These are phyloP conservation scores for Volvox africanus DNA, from an alignment of 139 green algal genomes.

Conservation along the genomic window DNA sequence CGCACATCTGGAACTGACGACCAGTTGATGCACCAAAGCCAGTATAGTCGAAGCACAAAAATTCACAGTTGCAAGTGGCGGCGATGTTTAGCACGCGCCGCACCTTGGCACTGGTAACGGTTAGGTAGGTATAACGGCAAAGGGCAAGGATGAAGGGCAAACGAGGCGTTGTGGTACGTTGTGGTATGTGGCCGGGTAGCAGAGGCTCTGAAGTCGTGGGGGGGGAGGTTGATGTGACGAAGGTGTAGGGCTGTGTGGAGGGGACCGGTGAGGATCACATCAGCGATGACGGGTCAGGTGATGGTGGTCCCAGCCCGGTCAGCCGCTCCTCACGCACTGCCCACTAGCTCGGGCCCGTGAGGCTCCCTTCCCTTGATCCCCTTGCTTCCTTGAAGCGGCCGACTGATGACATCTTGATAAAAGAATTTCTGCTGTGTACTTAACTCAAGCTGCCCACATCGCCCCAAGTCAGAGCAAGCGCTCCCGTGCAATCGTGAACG, in stretches of 20 bases:
- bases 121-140: background rate
- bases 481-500: no score
- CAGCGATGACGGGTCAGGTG: background rate
- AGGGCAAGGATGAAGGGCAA: background rate
- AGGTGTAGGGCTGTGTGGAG: background rate
- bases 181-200: background rate
- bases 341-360: no score
- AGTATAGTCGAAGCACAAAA: constrained; percentile 30
- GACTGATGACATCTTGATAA: no score
- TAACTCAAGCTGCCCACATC: no score
- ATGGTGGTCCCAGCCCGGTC: no score
- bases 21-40: background rate
- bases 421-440: no score
- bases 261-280: background rate
- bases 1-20: background rate
- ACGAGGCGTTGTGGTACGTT: background rate
- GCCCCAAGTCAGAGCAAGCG: no score
- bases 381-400: no score
- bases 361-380: no score
- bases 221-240: background rate
- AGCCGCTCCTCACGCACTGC: no score
- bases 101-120: constrained; percentile 4
- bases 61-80: background rate
- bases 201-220: background rate
- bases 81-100: background rate